A percentile compares a stretch with the other conserved stretches of the same genome.
Conservation (phyloP, 2,329 filamentous ascomycete species). For the Nemania sp. region DNA sequence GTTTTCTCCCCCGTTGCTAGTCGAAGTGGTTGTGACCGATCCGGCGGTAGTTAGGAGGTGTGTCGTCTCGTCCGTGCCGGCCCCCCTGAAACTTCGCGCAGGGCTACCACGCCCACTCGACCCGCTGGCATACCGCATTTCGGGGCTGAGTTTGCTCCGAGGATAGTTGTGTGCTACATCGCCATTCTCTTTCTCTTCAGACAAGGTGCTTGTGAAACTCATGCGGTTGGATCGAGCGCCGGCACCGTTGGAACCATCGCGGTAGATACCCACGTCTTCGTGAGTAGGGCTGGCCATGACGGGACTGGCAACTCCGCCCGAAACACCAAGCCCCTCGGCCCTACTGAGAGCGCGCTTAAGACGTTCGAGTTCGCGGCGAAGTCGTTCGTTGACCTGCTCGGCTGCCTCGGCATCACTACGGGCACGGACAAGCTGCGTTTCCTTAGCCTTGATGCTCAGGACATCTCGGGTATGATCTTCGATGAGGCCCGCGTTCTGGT, state of each 20-base stretch:
- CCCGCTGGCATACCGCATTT: conserved; percentile 56
- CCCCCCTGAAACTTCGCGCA: conserved; percentile 56
- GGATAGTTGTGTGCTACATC: conserved; percentile 47
- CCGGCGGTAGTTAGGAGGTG: conserved; percentile 26
- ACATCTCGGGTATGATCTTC: conserved; percentile 97
- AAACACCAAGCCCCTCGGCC: conserved; percentile 54
- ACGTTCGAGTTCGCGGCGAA: conserved; percentile 86
- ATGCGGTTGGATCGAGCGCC: conserved; percentile 53
- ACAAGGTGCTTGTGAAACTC: conserved; percentile 67
- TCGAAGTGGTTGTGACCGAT: conserved; percentile 27
- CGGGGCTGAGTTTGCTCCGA: conserved; percentile 57
- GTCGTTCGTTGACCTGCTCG: conserved; percentile 80
- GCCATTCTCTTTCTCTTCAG: conserved; percentile 79
- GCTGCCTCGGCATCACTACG: conserved; percentile 87
- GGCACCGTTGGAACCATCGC: conserved; percentile 50
- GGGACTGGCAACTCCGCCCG: conserved; percentile 46
- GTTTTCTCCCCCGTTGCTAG: conserved; percentile 72
- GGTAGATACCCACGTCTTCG: conserved; percentile 64
- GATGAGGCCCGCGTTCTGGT: conserved; percentile 94
- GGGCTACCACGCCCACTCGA: conserved; percentile 64
- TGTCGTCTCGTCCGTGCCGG: conserved; percentile 34
- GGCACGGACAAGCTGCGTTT: conserved; percentile 92
- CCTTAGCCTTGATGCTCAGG: conserved; percentile 95
- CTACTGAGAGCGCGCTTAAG: conserved; percentile 82
- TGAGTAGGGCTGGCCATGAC: conserved; percentile 55